Evolutionary conservation across 495 filamentous ascomycete species (phyloP), one percentile per base, ranked within the genome.

Genomic region (Aspergillus conjunctus): DNA sequence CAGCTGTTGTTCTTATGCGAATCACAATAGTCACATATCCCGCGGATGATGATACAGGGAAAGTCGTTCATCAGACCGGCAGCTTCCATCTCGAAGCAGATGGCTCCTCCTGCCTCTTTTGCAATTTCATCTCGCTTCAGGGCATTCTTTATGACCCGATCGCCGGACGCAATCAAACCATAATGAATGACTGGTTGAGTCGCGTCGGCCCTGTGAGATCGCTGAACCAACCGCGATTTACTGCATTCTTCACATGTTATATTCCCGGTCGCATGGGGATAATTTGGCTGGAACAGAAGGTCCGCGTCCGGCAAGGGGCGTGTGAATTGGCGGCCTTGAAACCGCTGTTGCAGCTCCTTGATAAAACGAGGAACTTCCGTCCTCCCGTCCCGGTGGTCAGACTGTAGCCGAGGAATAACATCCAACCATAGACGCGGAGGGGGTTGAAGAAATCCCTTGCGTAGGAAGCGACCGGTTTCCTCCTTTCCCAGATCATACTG

Each of bases 401-500:
- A 37, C 33, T 37, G 7, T 12, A 37, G 7, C 33, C 33, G 7
- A 12, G 33, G 7, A 37, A 37, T 37, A 37, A 12, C 33, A 7
- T 37, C 33, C 33, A 37, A 37, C 33, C 33, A 37, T 37, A 37
- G 7, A 37, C 33, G 33, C 7, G 33, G 33, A 12, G 33, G 33
- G 12, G 33, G 33, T 37, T 37, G 33, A 37, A 37, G 33, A 37
- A 7, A 37, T 37, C 33, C 33, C 33, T 37, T 37, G 33, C 33
- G 33, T 37, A 37, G 7, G 12, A 37, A 37, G 12, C 12, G 33
- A 7, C 12, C 12, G 7, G 7, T 12, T 37, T 37, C 33, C 12
- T 37, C 34, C 52, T 63, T 63, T 58, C 75, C 75, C 34, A 65
- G 60, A 39, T 77, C 72, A 52, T 71, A 77, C 55, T 77, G 72